Conservation (phyloP, 768 basidiomycete genomes). For the Amanita fuliginea region DNA sequence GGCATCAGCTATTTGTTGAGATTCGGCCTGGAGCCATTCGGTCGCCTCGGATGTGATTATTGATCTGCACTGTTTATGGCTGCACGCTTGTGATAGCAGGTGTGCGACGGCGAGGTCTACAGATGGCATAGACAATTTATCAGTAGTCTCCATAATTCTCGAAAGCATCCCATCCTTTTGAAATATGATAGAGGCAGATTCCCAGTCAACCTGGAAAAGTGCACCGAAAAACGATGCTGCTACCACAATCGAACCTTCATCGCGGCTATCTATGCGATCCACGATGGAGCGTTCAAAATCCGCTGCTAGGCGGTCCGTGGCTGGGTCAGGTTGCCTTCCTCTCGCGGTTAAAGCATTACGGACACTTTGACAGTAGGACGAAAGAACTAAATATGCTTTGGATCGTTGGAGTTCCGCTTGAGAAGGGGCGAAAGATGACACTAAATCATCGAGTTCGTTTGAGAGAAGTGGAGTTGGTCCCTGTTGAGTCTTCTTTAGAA, state of each 20-base stretch:
- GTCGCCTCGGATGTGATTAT: constrained; percentile 44
- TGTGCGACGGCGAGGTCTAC: constrained; percentile 57
- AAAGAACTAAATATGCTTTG: constrained; percentile 61
- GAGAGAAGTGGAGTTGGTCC: constrained; percentile 29
- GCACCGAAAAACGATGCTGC: constrained; percentile 65
- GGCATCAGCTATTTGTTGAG: constrained; percentile 33
- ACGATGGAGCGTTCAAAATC: constrained; percentile 41
- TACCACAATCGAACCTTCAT: constrained; percentile 38
- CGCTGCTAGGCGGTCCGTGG: constrained; percentile 36
- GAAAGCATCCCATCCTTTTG: constrained; percentile 51
- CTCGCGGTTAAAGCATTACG: constrained; percentile 26
- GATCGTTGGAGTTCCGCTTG: constrained; percentile 36
- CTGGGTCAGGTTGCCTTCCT: constrained; percentile 29
- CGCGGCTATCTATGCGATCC: constrained; percentile 40
- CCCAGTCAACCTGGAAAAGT: constrained; percentile 75
- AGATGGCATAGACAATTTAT: constrained; percentile 39
- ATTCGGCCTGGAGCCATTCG: constrained; percentile 58
- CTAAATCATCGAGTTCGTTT: constrained; percentile 43
- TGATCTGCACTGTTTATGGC: constrained; percentile 61
- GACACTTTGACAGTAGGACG: constrained; percentile 55
- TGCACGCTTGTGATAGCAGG: constrained; percentile 64
- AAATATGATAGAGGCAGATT: constrained; percentile 56
- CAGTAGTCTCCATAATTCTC: constrained; percentile 57
- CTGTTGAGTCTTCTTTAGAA: constrained; percentile 21
- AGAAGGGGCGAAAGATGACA: constrained; percentile 40